phyloP scores from a whole-genome alignment of 805 yeast species.

The Lachancea waltii region DNA sequence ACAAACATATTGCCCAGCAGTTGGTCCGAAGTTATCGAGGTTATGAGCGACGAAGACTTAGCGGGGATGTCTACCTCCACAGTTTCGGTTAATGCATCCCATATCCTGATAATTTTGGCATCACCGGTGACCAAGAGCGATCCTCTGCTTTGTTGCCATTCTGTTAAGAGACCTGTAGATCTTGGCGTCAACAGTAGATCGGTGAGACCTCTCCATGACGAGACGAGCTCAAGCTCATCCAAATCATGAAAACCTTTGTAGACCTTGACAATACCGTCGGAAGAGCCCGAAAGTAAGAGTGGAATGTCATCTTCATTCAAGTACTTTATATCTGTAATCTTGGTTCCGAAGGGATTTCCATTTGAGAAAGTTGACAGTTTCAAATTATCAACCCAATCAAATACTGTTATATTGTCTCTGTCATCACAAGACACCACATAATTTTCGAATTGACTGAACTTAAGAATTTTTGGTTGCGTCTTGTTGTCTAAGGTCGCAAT shows the following conservation, averaged over 20 bases:
- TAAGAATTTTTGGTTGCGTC: conserved; percentile 71
- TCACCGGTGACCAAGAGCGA: conserved; percentile 89
- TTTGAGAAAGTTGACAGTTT: conserved; percentile 66
- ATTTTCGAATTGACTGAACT: conserved; percentile 87
- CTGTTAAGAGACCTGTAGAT: conserved; percentile 77
- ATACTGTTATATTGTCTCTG: conserved; percentile 72
- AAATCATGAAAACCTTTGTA: conserved; percentile 66
- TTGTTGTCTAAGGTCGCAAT: conserved; percentile 56
- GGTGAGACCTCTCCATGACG: conserved; percentile 91
- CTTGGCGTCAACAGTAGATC: conserved; percentile 76
- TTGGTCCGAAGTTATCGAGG: conserved; percentile 88
- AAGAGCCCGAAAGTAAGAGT: conserved; percentile 76
- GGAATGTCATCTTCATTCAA: conserved; percentile 92
- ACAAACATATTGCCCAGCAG: conserved; percentile 86
- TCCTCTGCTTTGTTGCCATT: conserved; percentile 97
- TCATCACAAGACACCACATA: conserved; percentile 76
- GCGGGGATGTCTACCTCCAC: conserved; percentile 87
- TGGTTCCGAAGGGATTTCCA: conserved; percentile 81
- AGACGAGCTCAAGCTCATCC: conserved; percentile 53
- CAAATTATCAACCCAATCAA: conserved; percentile 74
- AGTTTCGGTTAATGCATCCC: conserved; percentile 96
- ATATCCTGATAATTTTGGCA: conserved; percentile 79
- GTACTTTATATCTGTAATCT: conserved; percentile 78
- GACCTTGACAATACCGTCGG: conserved; percentile 89
- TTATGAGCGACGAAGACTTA: conserved; percentile 80